phyloP scores from a whole-genome alignment of 176 grass and related monocot genomes.

The bread wheat (Triticum aestivum) region IWGSC_CS_RefSeq_v2.1 NC_057804.1:62703303-62703802 shows the following conservation, averaged over 20 bases:
- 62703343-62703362: slow-evolving; percentile 2
- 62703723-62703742: slow-evolving; percentile 88
- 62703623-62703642: neutral
- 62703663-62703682: slow-evolving; percentile 8
- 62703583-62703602: neutral
- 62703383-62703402: slow-evolving; percentile 35
- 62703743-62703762: slow-evolving; percentile 92
- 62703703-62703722: slow-evolving; percentile 44
- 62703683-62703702: neutral
- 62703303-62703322: slow-evolving; percentile 4
- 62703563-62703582: neutral
- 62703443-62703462: neutral
- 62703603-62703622: neutral
- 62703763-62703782: slow-evolving; percentile 95
- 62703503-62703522: neutral
- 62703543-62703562: neutral
- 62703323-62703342: slow-evolving; percentile 19
- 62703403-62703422: neutral
- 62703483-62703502: neutral
- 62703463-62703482: neutral
- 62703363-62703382: slow-evolving; percentile 25
- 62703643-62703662: neutral
- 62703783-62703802: slow-evolving; percentile 63
- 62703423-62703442: neutral
- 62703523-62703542: neutral